Conservation (phyloP, 2,329 filamentous ascomycete species). For the Botryotinia globosa region DNA sequence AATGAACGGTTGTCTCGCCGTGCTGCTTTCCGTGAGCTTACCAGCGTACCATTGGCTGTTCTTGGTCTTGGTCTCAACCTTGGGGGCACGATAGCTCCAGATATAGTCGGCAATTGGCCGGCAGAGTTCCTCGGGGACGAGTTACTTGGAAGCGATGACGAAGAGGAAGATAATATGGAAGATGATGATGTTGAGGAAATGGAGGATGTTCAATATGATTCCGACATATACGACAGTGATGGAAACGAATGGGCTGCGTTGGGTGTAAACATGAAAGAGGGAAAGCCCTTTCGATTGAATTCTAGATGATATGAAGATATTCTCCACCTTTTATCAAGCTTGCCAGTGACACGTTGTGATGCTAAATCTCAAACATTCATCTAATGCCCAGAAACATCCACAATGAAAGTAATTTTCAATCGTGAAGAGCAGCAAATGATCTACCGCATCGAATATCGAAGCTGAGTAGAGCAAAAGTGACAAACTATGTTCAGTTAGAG, state of each 20-base stretch:
- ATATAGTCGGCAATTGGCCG: neutral
- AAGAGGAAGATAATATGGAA: neutral
- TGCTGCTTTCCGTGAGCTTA: neutral
- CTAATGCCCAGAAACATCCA: no score
- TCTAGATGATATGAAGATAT: no score
- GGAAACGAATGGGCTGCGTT: conserved; percentile 12
- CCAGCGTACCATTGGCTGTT: neutral
- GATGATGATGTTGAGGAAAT: neutral
- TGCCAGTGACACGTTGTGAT: no score
- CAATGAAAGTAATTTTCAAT: no score
- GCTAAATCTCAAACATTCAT: no score
- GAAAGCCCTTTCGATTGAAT: no score
- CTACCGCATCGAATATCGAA: no score
- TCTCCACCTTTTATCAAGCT: no score
- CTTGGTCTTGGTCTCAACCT: neutral
- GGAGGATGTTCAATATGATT: neutral
- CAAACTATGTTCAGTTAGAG: no score
- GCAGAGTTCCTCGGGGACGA: neutral
- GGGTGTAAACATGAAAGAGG: no score
- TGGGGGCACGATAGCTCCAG: neutral
- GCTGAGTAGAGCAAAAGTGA: no score
- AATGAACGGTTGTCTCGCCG: neutral
- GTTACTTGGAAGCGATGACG: neutral
- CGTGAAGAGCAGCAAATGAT: no score
- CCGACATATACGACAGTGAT: conserved; percentile 15